Conservation (phyloP, 192 early-diverging fungal genomes). For the Nowakowskiella sp. region DNA sequence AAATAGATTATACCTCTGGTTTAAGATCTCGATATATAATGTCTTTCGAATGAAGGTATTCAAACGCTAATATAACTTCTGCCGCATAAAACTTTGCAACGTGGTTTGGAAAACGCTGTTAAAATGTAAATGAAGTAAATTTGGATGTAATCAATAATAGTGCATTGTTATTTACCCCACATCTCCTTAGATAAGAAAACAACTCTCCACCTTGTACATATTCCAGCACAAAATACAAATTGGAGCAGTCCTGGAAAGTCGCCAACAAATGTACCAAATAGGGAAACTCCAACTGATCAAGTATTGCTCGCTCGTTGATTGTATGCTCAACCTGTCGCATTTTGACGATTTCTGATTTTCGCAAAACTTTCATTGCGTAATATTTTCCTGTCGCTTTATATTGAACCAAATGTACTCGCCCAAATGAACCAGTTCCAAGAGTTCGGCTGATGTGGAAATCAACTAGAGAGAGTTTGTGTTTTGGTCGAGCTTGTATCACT, state of each 20-base stretch:
- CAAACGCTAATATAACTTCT: constrained; percentile 80
- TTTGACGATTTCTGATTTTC: constrained; percentile 78
- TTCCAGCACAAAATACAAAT: constrained; percentile 88
- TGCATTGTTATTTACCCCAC: constrained; percentile 38
- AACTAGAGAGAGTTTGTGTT: constrained; percentile 38
- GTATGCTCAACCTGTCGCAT: constrained; percentile 92
- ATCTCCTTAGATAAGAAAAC: constrained; percentile 73
- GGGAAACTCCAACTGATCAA: constrained; percentile 72
- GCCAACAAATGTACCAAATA: constrained; percentile 80
- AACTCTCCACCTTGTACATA: constrained; percentile 91
- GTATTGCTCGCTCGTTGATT: constrained; percentile 83
- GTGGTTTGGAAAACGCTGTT: constrained; percentile 78
- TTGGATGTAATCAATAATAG: constrained; percentile 4
- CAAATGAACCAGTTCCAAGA: constrained; percentile 89
- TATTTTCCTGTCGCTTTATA: constrained; percentile 60
- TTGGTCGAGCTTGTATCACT: too few species aligned
- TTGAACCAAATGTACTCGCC: constrained; percentile 82
- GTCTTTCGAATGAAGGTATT: constrained; percentile 76
- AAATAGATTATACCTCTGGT: constrained; percentile 44
- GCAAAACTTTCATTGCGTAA: constrained; percentile 88
- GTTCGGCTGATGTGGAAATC: constrained; percentile 75
- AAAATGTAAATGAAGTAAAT: constrained; percentile 15
- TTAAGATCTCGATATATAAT: constrained; percentile 91
- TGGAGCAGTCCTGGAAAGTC: constrained; percentile 77
- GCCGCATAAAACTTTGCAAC: constrained; percentile 86